Percentiles rank a stretch among this genome's conserved stretches.
These are phyloP conservation scores for Apiotrichum gracile DNA, from an alignment of 1,284 basidiomycete species.

Conservation along the genomic window DNA sequence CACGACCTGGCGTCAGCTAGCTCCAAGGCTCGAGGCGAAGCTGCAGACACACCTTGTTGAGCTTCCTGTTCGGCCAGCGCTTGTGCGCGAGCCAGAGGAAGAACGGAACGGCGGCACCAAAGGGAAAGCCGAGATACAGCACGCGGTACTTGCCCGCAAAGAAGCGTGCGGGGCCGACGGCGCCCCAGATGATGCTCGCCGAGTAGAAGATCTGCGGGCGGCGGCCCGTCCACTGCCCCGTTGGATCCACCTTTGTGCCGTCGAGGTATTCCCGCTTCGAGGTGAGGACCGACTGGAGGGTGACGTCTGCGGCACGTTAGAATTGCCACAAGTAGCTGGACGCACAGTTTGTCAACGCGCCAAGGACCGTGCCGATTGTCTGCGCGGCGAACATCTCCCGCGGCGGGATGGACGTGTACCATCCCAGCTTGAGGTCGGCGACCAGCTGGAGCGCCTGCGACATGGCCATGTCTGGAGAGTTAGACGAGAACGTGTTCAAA, in stretches of 20 bases:
- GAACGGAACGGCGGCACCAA: slow-evolving; percentile 48
- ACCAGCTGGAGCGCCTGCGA: slow-evolving; percentile 47
- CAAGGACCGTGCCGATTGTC: slow-evolving; percentile 49
- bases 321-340: too few relatives aligned
- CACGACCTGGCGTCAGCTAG: slow-evolving; percentile 38
- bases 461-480: slow-evolving; percentile 48
- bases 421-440: slow-evolving; percentile 50
- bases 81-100: slow-evolving; percentile 47
- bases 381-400: slow-evolving; percentile 52
- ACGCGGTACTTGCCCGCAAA: slow-evolving; percentile 49
- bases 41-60: slow-evolving; percentile 34
- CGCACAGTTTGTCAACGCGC: slow-evolving; percentile 49
- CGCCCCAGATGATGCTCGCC: slow-evolving; percentile 49
- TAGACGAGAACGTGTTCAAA: slow-evolving; percentile 4
- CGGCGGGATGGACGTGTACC: slow-evolving; percentile 45
- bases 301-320: slow-evolving; percentile 35
- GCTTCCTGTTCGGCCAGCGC: slow-evolving; percentile 39
- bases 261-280: slow-evolving; percentile 43
- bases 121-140: slow-evolving; percentile 48
- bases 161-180: slow-evolving; percentile 49
- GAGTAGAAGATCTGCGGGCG: slow-evolving; percentile 45
- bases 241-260: slow-evolving; percentile 48
- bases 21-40: neutral
- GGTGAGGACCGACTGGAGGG: slow-evolving; percentile 45
- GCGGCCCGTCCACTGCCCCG: slow-evolving; percentile 47